These are phyloP conservation scores for Baudoinia panamericana DNA, from an alignment of 495 filamentous ascomycete species.

Conservation along the genomic window DNA sequence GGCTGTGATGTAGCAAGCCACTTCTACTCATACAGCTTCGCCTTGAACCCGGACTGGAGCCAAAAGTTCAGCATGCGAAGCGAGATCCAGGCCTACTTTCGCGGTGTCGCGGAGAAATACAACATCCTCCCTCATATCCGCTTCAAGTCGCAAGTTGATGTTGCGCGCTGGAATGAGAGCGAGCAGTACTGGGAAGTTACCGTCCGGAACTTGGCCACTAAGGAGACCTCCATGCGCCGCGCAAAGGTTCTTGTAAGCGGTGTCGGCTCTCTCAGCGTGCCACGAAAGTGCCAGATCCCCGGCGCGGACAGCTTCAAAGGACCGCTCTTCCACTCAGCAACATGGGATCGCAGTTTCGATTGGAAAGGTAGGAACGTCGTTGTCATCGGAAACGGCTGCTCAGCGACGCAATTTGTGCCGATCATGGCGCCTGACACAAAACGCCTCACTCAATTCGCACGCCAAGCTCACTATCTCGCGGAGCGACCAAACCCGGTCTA, in stretches of 20 bases:
- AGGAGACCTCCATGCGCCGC: slow-evolving; percentile 24
- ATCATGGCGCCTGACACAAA: slow-evolving; percentile 19
- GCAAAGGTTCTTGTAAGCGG: slow-evolving; percentile 46
- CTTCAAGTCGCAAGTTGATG: slow-evolving; percentile 32
- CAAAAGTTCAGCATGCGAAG: slow-evolving; percentile 14
- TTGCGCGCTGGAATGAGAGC: slow-evolving; percentile 33
- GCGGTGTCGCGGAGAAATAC: slow-evolving; percentile 34
- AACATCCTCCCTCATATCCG: slow-evolving; percentile 33
- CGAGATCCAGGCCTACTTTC: slow-evolving; percentile 33
- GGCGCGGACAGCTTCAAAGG: slow-evolving; percentile 38
- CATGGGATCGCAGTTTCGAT: slow-evolving; percentile 44
- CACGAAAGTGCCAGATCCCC: slow-evolving; percentile 37
- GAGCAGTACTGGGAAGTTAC: slow-evolving; percentile 35
- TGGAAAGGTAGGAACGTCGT: slow-evolving; percentile 46
- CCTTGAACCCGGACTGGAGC: slow-evolving; percentile 33
- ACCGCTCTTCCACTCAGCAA: slow-evolving; percentile 43
- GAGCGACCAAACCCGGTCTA: slow-evolving; percentile 22
- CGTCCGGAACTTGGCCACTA: slow-evolving; percentile 28
- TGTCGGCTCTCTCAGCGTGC: slow-evolving; percentile 40
- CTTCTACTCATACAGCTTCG: slow-evolving; percentile 42
- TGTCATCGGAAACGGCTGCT: slow-evolving; percentile 39
- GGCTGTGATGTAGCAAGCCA: slow-evolving; percentile 27
- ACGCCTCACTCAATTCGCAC: slow-evolving; percentile 23
- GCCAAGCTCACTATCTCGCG: slow-evolving; percentile 24
- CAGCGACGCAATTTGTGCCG: slow-evolving; percentile 27